Base-by-base conservation (phyloP, 148 eudicot species). In the Fagopyrum tataricum region DNA sequence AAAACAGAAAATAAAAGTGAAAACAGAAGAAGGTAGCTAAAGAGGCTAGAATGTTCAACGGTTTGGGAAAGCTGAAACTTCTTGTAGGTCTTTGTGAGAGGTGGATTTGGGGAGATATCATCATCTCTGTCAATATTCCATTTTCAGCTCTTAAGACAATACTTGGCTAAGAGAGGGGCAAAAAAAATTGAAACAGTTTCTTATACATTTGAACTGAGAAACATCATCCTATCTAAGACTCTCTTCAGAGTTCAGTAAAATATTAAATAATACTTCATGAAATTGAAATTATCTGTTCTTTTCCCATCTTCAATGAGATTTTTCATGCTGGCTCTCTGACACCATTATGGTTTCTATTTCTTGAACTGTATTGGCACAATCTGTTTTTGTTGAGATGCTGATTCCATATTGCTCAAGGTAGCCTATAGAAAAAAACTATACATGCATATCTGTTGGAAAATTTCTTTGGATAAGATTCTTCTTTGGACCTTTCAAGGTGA, bases 221-320 rank as follows among this genome's bases (percentile, higher is more conserved):
- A 40, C 43, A 42, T 4, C 47, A 7, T 44, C 72, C 14, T 69
- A 44, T 69, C 44, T 42, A 46, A 43, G 18, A 43, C 69, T 64
- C 69, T 39, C 44, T 37, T 64, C 69, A 64, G 20, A 64, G 69
- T 64, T 64, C 44, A 64, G 69, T 37, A 31, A 64, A 64, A 64
- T 64, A 64, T 64, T 64, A 64, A 64, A 64, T 64, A 64, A 64
- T 62, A 62, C 42, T 62, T 62, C 24, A 62, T 62, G 67, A 62
- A 62, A 62, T 62, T 62, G 42, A 62, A 7, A 31, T 31, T 11
- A 62, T 31, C 17, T 31, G n/a, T 62, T 62, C 5, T 13, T 31
- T 53, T 53, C 21, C 18, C 23, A 26, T 31, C 42, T 18, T 20
- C 6, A 31, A 64, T 64, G 69, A 64, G 69, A 64, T 31, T 64